Base-by-base conservation (phyloP, 2,329 filamentous ascomycete species). In the Pseudogymnoascus sp. region DNA sequence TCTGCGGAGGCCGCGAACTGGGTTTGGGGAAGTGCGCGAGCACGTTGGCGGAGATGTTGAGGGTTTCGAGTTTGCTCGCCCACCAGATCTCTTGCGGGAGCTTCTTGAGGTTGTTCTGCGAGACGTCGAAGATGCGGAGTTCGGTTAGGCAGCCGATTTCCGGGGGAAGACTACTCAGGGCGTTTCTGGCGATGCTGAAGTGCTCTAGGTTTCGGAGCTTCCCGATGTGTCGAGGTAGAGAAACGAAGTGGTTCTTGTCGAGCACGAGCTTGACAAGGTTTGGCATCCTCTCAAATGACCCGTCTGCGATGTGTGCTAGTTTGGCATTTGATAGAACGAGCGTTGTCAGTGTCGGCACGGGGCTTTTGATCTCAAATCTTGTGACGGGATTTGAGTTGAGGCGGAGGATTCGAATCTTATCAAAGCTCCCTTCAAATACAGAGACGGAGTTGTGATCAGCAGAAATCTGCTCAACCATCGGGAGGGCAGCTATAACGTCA, bases 21-120 rank as follows among this genome's bases (percentile, higher is more conserved):
- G 91, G 91, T 73, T 96, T 97, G 0, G 95, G 95, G 72, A 99
- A 97, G 42, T 85, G 86, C 60, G 93, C 89, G 18, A 99, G 81
- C 5, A 97, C 88, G 69, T 99, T 99, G 10, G 95, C 97, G 0
- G 93, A 97, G 11, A 96, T 88, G 70, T 99, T 99, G 64, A 99
- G 83, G 0, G 89, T 93, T 75, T 97, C 93, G 62, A 99, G 77
- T 72, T 89, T 92, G 69, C 89, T 88, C 61, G 93, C 93, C 81
- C 91, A 93, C 95, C 95, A 99, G n/a, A 99, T 83, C 72, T 99
- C 95, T 72, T 90, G 86, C 1, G 95, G 95, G 34, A 99, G 80
- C 71, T 89, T 89, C 67, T 88, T 89, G 64, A 99, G 83, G 72
- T 97, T 99, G 78, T 97, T 99, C 72, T 95, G 91, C 67, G 93